These are phyloP conservation scores for Linnemannia exigua DNA, from an alignment of 192 early-diverging fungal species.

Conservation along the genomic window DNA sequence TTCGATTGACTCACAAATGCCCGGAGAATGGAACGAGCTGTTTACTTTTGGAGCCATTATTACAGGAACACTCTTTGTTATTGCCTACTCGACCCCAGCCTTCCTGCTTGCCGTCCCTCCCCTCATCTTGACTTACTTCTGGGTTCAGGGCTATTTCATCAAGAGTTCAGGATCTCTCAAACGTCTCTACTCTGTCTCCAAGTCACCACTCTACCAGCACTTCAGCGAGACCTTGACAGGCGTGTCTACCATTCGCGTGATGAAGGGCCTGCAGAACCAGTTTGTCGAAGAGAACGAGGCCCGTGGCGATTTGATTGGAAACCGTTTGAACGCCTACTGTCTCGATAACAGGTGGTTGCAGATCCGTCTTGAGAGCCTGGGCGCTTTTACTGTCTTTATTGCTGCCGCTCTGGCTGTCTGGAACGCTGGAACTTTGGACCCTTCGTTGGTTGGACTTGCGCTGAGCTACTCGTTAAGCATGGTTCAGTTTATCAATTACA, in stretches of 20 bases:
- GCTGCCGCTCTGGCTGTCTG: constrained; percentile 70
- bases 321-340: constrained; percentile 42
- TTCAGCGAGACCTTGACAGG: constrained; percentile 76
- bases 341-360: constrained; percentile 74
- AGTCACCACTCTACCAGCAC: constrained; percentile 84
- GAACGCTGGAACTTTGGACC: constrained; percentile 64
- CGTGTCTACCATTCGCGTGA: constrained; percentile 75
- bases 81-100: constrained; percentile 59
- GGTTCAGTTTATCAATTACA: constrained; percentile 77
- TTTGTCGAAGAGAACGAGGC: constrained; percentile 30
- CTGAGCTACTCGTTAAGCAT: constrained; percentile 86
- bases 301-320: constrained; percentile 16
- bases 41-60: constrained; percentile 49
- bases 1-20: constrained; percentile 76
- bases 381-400: constrained; percentile 72
- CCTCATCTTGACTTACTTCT: constrained; percentile 58
- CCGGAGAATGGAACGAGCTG: constrained; percentile 59
- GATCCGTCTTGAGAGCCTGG: constrained; percentile 77
- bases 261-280: constrained; percentile 61
- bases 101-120: constrained; percentile 66
- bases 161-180: constrained; percentile 82
- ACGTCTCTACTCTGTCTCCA: constrained; percentile 84
- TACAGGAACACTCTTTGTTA: constrained; percentile 55
- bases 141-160: constrained; percentile 74
- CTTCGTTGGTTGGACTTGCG: constrained; percentile 86